Evolutionary conservation across 768 basidiomycete genomes (phyloP), one percentile per base, ranked within the genome.

Genomic region (Mycena indigotica): DNA sequence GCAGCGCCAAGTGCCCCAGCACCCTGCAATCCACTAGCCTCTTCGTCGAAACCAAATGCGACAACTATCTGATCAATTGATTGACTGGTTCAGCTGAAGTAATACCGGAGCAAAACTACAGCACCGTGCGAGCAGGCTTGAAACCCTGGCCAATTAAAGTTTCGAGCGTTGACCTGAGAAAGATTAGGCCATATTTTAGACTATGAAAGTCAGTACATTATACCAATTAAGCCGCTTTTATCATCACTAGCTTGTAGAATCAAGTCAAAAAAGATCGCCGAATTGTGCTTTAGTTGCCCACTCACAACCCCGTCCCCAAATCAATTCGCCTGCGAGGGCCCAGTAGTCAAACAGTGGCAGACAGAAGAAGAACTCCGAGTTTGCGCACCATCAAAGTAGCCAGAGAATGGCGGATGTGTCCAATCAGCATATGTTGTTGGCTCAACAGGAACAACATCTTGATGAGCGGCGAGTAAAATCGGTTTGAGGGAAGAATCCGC

Each of bases 221-320:
- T 82, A n/a, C 81, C 81, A 54, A 89, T 84, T 45, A 89, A 66
- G n/a, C 84, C 85, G 48, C 80, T 82, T 74, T 94, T 94, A 73
- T 91, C 88, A 65, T 93, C n/a, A n/a, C n/a, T n/a, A n/a, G n/a
- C n/a, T n/a, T n/a, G n/a, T n/a, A n/a, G n/a, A n/a, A n/a, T n/a
- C n/a, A n/a, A n/a, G n/a, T n/a, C n/a, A n/a, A n/a, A n/a, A n/a
- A n/a, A n/a, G n/a, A n/a, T n/a, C n/a, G n/a, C n/a, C n/a, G n/a
- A n/a, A n/a, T n/a, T n/a, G n/a, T n/a, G n/a, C n/a, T n/a, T n/a
- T n/a, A n/a, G n/a, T n/a, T n/a, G n/a, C n/a, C n/a, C n/a, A n/a
- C 91, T 2, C 75, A 75, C 48, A 81, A 79, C 91, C 91, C 8
- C 91, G 78, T 5, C 91, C 91, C 89, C 89, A 92, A 17, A 93